A percentile compares a stretch with the other conserved stretches of the same genome.
Conservation (phyloP, 202 grass and related monocot genomes). For the Hordeum pubiflorum region DNA sequence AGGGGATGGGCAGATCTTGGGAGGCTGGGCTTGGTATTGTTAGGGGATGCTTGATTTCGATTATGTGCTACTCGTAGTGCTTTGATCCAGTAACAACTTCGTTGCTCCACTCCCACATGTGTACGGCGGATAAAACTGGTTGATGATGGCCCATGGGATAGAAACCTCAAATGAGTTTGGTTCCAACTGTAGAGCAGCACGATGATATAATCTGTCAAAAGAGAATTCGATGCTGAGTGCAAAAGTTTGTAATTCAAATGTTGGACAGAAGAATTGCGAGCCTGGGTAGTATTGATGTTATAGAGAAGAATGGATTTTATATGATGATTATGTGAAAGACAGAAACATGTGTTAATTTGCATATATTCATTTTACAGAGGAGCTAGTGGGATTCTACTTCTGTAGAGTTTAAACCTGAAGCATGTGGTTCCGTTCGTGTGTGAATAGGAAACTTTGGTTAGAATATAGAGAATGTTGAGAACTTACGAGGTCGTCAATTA, state of each 20-base stretch:
- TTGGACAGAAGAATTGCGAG: neutral
- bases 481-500: neutral
- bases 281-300: neutral
- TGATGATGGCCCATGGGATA: neutral
- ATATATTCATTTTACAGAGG: neutral
- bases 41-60: neutral
- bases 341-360: neutral
- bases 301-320: neutral
- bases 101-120: neutral
- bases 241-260: neutral
- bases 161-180: neutral
- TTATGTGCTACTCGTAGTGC: neutral
- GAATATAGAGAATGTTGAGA: neutral
- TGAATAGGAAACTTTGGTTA: neutral
- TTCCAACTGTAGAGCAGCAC: neutral
- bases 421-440: neutral
- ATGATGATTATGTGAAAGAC: constrained; percentile 1
- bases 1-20: neutral
- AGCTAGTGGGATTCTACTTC: neutral
- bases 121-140: neutral
- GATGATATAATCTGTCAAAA: neutral
- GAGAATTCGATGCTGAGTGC: neutral
- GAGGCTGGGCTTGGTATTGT: neutral
- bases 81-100: neutral
- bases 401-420: neutral